Evolutionary conservation across 768 basidiomycete species (phyloP), one percentile per base, ranked within the genome.

Genomic region (Lentinula sp.): DNA sequence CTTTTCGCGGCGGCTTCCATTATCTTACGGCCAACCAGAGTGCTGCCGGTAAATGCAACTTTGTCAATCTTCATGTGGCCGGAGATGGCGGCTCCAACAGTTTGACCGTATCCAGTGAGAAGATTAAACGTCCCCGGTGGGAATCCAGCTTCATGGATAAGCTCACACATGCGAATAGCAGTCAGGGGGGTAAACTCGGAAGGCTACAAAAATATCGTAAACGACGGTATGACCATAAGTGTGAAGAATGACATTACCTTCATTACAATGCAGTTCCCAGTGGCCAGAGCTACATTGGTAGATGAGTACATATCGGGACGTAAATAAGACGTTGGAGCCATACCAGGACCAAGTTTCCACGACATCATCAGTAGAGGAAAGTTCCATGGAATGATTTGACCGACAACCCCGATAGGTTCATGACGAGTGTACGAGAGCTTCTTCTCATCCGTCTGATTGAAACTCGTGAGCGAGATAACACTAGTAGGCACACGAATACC

Each of bases 21-120:
- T 69, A 96, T 80, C 65, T 85, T 86, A 10, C 91, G 82, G 10
- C 95, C 95, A 18, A 87, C 84, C 46, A 86, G 75, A 1, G 91
- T 92, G 60, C 87, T 89, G 2, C 93, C 93, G 0, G 94, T 97
- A 76, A 96, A 95, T 0, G 92, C 88, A 34, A 94, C 80, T 70
- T 89, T 93, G 55, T 86, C 84, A 65, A 94, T 87, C 18, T 76
- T 78, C 71, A 78, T 78, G 73, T 93, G 91, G 23, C 78, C 73
- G 1, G 81, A 75, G 62, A 95, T 86, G 16, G 90, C 90, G 11
- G 80, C 72, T 0, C 91, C 91, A 31, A 81, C 88, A 9, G 82
- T 85, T 48, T 76, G 66, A 1, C 93, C 93, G 67, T 87, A 86
- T n/a, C 91, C 92, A 0, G 80, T 82, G 49, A 95, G 69, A 62